Base-by-base conservation (phyloP, 1,139 yeast species). In the Pichia terricola region DNA sequence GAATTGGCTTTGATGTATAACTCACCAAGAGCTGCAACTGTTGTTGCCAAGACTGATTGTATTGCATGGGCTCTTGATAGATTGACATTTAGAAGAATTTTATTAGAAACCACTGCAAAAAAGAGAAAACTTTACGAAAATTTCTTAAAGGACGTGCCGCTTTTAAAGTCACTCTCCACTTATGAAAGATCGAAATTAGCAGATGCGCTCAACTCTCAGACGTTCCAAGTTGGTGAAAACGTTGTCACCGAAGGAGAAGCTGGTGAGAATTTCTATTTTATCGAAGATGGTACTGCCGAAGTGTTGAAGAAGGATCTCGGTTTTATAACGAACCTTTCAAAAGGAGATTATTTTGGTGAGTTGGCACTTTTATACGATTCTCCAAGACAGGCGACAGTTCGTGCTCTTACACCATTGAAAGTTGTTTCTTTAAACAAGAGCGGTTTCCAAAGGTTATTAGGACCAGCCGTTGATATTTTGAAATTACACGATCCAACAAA, bases 21-120 rank as follows among this genome's bases (percentile, higher is more conserved):
- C 65, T 81, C 96, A 26, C 97, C 97, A 49, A 79, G 98, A 65
- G 98, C 97, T 5, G 98, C 97, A 22, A 88, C 97, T 1, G 97
- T 87, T 2, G 60, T 73, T 26, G 95, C 96, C 8, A 73, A 78
- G 32, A 68, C 80, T 8, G 83, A 79, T 52, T 75, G 81, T 57
- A 76, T 75, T 33, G 73, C 89, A 43, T 91, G 96, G 96, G 94
- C 95, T 2, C 73, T 91, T 56, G 98, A 91, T 65, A 79, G 98
- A 60, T 70, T 84, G 57, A 89, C 97, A 1, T 91, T 91, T 72
- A 81, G 96, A 65, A 77, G 91, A 62, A 91, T 91, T 52, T 72
- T 91, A 49, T 73, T 89, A 58, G 96, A 89, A 56, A 87, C 91
- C 53, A 88, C 96, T 4, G 82, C 88, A 52, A 83, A 82, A 65